Base-by-base conservation (phyloP, 306 rosid species). In the Alnus rubra region DNA sequence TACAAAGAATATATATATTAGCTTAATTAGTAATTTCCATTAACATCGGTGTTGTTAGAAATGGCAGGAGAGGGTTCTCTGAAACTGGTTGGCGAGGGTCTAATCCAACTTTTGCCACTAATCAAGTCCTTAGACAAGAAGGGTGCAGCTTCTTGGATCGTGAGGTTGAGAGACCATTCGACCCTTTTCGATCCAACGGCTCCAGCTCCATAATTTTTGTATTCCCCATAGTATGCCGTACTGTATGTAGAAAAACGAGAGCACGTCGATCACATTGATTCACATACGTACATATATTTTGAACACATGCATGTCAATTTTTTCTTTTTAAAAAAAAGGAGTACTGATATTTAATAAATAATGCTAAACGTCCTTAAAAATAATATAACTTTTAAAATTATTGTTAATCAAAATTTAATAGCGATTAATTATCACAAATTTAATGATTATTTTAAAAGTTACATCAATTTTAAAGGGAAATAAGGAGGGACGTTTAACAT, bases 211-310 rank as follows among this genome's bases (percentile, higher is more conserved):
- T 77, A 82, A 48, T 90, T 84, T 49, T 69, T 80, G 76, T 84
- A 88, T 63, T 88, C 83, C 23, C 88, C 92, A n/a, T 82, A 88
- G 80, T 82, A 88, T 5, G 76, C 82, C 0, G 87, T 80, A 0
- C 89, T 85, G 13, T 39, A 19, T 23, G 28, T 23, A 53, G 15
- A 44, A 62, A 48, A 5, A 64, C 33, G n/a, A 63, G 49, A 10
- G 1, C 7, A 42, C 7, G 45, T 42, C 5, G 28, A 23, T 23
- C 28, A 23, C 28, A 23, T 23, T 23, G 28, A 23, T 23, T 23
- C 28, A 23, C 28, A 23, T 23, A n/a, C n/a, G n/a, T n/a, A 42
- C 45, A 5, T 5, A 4, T 42, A 42, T 42, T 42, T 14, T 4
- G 15, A 3, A 47, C 5, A 7, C 8, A 3, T 9, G 31, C 28